Conservation (phyloP, 768 basidiomycete genomes). For the Macrolepiota fuliginosa region DNA sequence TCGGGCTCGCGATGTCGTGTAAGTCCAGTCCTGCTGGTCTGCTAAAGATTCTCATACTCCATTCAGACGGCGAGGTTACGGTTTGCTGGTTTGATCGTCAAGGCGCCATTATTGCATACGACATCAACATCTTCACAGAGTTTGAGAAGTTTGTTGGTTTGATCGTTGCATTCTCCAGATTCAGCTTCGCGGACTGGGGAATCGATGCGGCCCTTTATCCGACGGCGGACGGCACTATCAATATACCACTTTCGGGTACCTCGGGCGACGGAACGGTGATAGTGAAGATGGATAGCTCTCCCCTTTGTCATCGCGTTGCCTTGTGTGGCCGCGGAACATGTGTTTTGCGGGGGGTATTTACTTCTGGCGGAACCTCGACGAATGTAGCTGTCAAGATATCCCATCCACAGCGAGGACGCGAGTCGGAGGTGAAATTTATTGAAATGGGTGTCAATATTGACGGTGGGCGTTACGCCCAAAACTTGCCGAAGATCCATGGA, state of each 20-base stretch:
- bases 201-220: neutral
- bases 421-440: neutral
- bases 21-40: neutral
- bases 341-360: neutral
- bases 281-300: neutral
- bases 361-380: too few species aligned
- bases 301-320: neutral
- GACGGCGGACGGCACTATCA: neutral
- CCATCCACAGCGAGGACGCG: neutral
- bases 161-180: neutral
- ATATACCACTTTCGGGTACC: neutral
- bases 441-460: neutral
- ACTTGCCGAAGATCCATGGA: neutral
- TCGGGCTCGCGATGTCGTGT: neutral
- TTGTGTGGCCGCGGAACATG: neutral
- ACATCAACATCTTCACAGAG: neutral
- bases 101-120: neutral
- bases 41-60: too few species aligned
- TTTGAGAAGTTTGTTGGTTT: too few species aligned
- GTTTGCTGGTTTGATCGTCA: neutral
- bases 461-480: neutral
- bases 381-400: neutral
- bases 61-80: neutral
- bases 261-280: neutral
- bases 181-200: neutral